phyloP scores from a whole-genome alignment of 202 grass and related monocot genomes.

The Eragrostis tef region DNA sequence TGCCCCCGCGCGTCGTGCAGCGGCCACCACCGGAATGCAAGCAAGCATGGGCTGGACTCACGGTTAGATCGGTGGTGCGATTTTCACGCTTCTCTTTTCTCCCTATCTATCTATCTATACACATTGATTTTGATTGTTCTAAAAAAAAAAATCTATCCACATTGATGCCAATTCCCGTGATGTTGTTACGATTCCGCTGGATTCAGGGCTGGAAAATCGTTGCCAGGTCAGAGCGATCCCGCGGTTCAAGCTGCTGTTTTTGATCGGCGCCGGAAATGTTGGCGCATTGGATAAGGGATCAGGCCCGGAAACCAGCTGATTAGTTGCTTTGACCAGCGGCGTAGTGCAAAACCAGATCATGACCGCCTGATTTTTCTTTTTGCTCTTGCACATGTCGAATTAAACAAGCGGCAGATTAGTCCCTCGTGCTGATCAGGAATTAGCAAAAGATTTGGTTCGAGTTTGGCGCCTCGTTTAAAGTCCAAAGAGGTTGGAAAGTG shows the following conservation, averaged over 20 bases:
- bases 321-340: neutral
- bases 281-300: neutral
- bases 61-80: neutral
- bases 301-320: slow-evolving; percentile 5
- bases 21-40: neutral
- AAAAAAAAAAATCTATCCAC: too few species aligned
- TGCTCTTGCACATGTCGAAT: neutral
- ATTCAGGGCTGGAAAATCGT: neutral
- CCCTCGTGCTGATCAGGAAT: neutral
- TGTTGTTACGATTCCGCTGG: neutral
- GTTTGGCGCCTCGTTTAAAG: too few species aligned
- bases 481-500: neutral
- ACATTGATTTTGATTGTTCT: too few species aligned
- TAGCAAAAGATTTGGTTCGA: neutral
- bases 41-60: neutral
- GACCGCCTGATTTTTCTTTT: neutral
- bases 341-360: neutral
- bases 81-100: neutral
- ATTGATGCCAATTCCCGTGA: too few species aligned
- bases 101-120: neutral
- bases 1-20: slow-evolving; percentile 28
- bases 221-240: neutral
- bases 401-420: neutral
- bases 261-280: neutral
- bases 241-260: neutral